Percentiles rank a stretch among this genome's conserved stretches.
Conservation (phyloP, 1,139 yeast genomes). For the Hyphopichia khmerensis region DNA sequence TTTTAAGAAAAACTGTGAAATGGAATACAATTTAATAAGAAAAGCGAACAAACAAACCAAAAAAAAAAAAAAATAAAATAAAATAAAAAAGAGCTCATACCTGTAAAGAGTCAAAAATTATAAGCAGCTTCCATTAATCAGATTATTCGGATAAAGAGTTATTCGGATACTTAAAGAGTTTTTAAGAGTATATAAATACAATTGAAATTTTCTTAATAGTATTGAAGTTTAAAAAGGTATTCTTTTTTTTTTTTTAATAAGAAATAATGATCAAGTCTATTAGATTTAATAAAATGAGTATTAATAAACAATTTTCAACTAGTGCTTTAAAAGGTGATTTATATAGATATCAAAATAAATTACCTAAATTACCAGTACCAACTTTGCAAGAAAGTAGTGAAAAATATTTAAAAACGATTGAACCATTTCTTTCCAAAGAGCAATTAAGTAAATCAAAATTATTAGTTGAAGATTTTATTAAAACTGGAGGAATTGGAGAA, state of each 20-base stretch:
- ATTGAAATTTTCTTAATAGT: too few species aligned
- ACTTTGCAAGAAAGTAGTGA: slow-evolving; percentile 67
- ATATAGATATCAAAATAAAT: slow-evolving; percentile 66
- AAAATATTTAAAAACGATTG: slow-evolving; percentile 69
- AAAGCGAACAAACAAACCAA: too few species aligned
- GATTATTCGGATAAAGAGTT: too few species aligned
- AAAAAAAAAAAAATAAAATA: too few species aligned
- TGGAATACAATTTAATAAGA: too few species aligned
- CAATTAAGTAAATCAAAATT: slow-evolving; percentile 58
- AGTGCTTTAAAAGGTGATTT: slow-evolving; percentile 61
- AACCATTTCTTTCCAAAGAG: slow-evolving; percentile 57
- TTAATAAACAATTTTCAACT: slow-evolving; percentile 23
- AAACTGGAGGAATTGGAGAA: slow-evolving; percentile 64
- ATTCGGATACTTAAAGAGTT: too few species aligned
- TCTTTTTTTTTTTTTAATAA: neutral
- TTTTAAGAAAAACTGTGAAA: too few species aligned
- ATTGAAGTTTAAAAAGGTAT: too few species aligned
- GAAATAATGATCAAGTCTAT: slow-evolving; percentile 9
- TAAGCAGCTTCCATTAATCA: too few species aligned
- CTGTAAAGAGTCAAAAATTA: too few species aligned
- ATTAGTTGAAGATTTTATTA: slow-evolving; percentile 65
- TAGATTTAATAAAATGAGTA: slow-evolving; percentile 10
- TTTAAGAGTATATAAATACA: too few species aligned
- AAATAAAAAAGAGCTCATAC: too few species aligned
- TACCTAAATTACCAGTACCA: slow-evolving; percentile 91